Evolutionary conservation across 1,284 basidiomycete genomes (phyloP).

Genomic region (Erythrobasidium hasegawianum): DNA sequence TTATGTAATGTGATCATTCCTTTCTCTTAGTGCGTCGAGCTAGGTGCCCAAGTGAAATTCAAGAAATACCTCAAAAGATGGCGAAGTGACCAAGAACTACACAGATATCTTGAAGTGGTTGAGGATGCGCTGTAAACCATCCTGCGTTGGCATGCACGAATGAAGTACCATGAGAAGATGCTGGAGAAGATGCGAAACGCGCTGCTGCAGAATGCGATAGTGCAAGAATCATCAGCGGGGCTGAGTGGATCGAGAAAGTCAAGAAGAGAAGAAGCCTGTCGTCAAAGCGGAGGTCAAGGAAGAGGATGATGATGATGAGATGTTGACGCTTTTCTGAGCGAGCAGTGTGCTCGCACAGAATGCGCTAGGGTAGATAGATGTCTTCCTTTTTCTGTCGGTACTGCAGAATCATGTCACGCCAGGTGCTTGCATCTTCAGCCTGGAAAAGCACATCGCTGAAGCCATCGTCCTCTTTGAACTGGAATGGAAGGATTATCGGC

Average conservation of each 20-base stretch:
- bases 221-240: background rate
- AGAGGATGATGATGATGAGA: background rate
- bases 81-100: conserved; percentile 3
- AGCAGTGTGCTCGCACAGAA: conserved; percentile 13
- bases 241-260: background rate
- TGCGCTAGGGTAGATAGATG: background rate
- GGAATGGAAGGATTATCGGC: conserved; percentile 4
- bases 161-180: background rate
- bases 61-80: background rate
- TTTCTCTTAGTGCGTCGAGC: background rate
- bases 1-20: background rate
- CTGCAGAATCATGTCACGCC: conserved; percentile 6
- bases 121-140: background rate
- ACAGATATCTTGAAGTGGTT: background rate
- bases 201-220: background rate
- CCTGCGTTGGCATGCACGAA: background rate
- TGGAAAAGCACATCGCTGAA: conserved; percentile 15
- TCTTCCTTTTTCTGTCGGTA: background rate
- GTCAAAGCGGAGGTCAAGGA: background rate
- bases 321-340: conserved; percentile 28
- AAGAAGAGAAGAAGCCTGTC: background rate
- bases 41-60: background rate
- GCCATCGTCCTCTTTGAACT: conserved; percentile 7
- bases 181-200: background rate
- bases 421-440: conserved; percentile 16